Conservation (phyloP, 495 filamentous ascomycete genomes). For the Penicillium alfredii region DNA sequence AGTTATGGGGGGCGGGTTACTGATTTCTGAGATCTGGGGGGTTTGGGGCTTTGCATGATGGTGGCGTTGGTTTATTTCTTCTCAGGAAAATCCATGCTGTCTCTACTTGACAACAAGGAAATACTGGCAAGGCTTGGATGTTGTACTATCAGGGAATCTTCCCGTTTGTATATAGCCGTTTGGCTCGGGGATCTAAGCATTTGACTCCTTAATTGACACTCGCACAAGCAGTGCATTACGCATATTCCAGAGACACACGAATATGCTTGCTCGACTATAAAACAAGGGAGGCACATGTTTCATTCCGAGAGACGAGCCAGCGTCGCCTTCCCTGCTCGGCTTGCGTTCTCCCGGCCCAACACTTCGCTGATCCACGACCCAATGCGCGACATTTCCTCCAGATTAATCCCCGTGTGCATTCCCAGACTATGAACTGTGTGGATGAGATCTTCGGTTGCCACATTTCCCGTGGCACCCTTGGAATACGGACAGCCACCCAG, state of each 20-base stretch:
- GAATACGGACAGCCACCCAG: slow-evolving; percentile 92
- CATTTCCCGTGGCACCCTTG: slow-evolving; percentile 91
- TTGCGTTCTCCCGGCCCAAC: slow-evolving; percentile 69
- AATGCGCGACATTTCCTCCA: slow-evolving; percentile 74
- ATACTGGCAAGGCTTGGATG: too few species aligned
- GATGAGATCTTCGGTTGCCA: slow-evolving; percentile 88
- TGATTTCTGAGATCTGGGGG: slow-evolving; percentile 59
- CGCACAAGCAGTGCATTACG: too few species aligned
- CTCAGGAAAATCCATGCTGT: too few species aligned
- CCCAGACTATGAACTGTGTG: slow-evolving; percentile 85
- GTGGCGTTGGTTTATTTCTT: slow-evolving; percentile 23
- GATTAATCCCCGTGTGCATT: slow-evolving; percentile 78
- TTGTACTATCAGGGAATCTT: too few species aligned
- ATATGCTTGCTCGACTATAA: slow-evolving; percentile 1
- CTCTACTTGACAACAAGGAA: too few species aligned
- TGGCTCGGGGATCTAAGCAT: too few species aligned
- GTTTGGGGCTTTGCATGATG: slow-evolving; percentile 10
- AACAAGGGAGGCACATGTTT: slow-evolving; percentile 22
- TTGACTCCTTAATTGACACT: too few species aligned
- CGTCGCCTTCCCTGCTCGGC: slow-evolving; percentile 72
- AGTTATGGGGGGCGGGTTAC: slow-evolving; percentile 94
- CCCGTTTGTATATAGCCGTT: too few species aligned
- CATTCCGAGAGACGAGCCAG: slow-evolving; percentile 39
- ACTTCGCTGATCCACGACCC: slow-evolving; percentile 86
- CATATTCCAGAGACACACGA: neutral